A percentile compares a stretch with the other conserved stretches of the same genome.
phyloP scores from a whole-genome alignment of 169 alveolate genomes.

The Plasmodium yoelii region DNA sequence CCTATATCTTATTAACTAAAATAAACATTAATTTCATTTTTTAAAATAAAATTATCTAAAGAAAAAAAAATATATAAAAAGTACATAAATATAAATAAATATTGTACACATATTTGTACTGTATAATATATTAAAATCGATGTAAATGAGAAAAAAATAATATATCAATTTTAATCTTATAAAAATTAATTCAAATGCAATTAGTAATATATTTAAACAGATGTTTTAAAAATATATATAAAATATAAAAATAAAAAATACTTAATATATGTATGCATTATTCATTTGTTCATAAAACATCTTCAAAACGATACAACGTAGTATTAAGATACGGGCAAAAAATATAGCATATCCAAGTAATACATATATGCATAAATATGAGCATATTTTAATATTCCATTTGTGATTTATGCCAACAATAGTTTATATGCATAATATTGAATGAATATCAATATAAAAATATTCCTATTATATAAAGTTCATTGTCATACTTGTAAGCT shows the following conservation, averaged over 20 bases:
- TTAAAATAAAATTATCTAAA: constrained; percentile 30
- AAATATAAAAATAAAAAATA: neutral
- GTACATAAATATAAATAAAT: constrained; percentile 11
- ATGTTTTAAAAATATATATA: constrained; percentile 8
- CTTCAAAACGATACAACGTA: constrained; percentile 74
- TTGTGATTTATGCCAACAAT: too few species aligned
- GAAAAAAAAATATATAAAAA: constrained; percentile 15
- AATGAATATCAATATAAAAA: too few species aligned
- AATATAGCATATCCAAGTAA: neutral
- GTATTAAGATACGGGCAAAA: constrained; percentile 18
- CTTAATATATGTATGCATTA: constrained; percentile 15
- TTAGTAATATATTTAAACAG: constrained; percentile 16
- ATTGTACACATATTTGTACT: constrained; percentile 2
- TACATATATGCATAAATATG: neutral
- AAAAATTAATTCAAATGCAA: constrained; percentile 29
- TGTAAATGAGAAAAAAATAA: neutral
- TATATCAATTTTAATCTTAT: constrained; percentile 11
- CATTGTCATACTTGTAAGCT: too few species aligned
- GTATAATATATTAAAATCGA: constrained; percentile 4
- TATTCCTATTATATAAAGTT: too few species aligned
- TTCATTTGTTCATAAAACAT: constrained; percentile 37
- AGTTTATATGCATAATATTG: too few species aligned
- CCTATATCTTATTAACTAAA: neutral
- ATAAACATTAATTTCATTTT: constrained; percentile 65
- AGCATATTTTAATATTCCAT: too few species aligned